Conservation (phyloP, 2,329 filamentous ascomycete genomes). For the Neopestalotiopsis sp. region DNA sequence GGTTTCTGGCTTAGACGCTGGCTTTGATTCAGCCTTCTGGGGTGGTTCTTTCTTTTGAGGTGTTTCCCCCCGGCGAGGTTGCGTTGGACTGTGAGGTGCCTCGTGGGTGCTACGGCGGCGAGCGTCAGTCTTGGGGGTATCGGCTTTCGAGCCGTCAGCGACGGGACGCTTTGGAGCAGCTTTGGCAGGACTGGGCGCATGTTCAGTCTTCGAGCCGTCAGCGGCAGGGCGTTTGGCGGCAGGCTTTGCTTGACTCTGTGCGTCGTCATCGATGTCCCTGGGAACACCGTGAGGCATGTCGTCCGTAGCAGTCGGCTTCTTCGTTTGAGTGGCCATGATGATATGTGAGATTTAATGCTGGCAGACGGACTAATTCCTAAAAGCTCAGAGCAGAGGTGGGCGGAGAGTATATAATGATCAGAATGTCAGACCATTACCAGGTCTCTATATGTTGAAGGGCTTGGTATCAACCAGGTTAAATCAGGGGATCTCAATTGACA, state of each 20-base stretch:
- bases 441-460: no score
- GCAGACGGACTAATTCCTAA: no score
- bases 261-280: not conserved
- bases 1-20: no score
- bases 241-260: not conserved
- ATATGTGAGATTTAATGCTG: no score
- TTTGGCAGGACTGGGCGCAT: not conserved
- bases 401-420: no score
- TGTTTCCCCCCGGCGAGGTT: not conserved
- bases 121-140: not conserved
- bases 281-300: not conserved
- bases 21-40: not conserved
- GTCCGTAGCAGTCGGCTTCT: not conserved
- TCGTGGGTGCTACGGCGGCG: not conserved
- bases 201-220: not conserved
- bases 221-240: not conserved
- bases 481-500: no score
- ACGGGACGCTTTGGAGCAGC: not conserved
- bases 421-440: no score
- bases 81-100: not conserved
- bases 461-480: no score
- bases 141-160: not conserved
- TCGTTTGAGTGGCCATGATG: not conserved
- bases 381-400: no score
- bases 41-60: not conserved